Evolutionary conservation across 2,329 filamentous ascomycete genomes (phyloP).

Genomic region (Botryotinia calthae): DNA sequence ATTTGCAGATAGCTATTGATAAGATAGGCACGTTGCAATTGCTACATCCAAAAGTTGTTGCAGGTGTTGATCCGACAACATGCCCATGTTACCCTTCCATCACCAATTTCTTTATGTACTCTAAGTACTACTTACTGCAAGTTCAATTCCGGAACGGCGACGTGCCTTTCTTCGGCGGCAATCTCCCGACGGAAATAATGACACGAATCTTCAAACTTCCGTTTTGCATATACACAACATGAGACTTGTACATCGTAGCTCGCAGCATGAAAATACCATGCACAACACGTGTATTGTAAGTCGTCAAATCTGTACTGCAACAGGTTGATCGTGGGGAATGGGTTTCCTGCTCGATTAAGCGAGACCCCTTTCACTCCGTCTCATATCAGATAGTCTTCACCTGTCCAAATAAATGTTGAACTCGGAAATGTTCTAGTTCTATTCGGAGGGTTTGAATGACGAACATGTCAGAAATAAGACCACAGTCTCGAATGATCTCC

Average conservation of each 20-base stretch:
- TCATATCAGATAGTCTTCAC: background rate
- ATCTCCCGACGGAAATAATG: constrained; percentile 2
- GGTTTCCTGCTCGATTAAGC: constrained; percentile 1
- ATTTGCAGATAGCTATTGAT: background rate
- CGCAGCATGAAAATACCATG: background rate
- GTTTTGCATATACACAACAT: background rate
- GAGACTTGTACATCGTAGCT: background rate
- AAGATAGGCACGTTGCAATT: constrained; percentile 5
- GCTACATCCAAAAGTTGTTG: background rate
- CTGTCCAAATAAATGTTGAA: background rate
- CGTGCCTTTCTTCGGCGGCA: background rate
- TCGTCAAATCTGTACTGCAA: background rate
- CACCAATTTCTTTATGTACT: background rate
- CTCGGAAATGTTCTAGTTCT: background rate
- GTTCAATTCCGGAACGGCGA: constrained; percentile 9
- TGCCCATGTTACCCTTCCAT: background rate
- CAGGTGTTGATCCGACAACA: background rate
- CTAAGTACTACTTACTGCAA: background rate
- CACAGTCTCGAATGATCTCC: background rate
- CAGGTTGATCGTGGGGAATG: background rate
- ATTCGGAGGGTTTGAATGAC: background rate
- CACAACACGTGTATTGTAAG: background rate
- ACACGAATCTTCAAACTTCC: background rate
- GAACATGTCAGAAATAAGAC: background rate
- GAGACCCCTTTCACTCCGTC: constrained; percentile 7